Evolutionary conservation across 305 asterid genomes (phyloP).

Genomic region (Fraxinus angustifolia): DNA sequence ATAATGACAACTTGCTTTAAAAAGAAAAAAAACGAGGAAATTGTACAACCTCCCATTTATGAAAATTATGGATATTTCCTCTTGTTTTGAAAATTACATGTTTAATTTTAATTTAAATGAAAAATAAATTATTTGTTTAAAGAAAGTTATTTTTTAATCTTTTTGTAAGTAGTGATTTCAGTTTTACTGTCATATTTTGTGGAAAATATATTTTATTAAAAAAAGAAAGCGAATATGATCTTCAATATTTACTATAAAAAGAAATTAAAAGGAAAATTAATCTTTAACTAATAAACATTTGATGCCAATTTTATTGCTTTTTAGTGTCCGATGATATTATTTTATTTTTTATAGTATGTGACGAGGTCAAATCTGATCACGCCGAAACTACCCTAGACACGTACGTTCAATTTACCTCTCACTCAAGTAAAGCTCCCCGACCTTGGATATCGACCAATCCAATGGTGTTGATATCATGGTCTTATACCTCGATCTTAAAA

Average conservation of each 20-base stretch:
- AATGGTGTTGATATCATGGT: too few species aligned
- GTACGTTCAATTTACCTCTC: too few species aligned
- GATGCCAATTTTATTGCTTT: neutral
- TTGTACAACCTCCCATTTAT: neutral
- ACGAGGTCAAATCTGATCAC: neutral
- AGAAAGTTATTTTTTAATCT: neutral
- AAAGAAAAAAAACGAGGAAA: neutral
- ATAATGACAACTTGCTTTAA: neutral
- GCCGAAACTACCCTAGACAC: neutral
- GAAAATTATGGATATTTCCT: neutral
- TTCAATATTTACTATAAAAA: neutral
- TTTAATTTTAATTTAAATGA: too few species aligned
- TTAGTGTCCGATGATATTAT: neutral
- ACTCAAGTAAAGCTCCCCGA: too few species aligned
- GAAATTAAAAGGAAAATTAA: neutral
- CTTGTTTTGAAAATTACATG: neutral
- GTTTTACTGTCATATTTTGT: neutral
- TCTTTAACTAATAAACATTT: neutral
- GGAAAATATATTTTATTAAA: too few species aligned
- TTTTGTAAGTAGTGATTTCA: neutral
- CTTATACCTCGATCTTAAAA: too few species aligned
- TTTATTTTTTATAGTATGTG: neutral
- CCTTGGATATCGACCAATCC: too few species aligned
- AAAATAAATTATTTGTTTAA: neutral
- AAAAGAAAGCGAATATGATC: neutral